Base-by-base conservation (phyloP, 371 early-diverging fungal species). In the Aphelidium insulamus region DNA sequence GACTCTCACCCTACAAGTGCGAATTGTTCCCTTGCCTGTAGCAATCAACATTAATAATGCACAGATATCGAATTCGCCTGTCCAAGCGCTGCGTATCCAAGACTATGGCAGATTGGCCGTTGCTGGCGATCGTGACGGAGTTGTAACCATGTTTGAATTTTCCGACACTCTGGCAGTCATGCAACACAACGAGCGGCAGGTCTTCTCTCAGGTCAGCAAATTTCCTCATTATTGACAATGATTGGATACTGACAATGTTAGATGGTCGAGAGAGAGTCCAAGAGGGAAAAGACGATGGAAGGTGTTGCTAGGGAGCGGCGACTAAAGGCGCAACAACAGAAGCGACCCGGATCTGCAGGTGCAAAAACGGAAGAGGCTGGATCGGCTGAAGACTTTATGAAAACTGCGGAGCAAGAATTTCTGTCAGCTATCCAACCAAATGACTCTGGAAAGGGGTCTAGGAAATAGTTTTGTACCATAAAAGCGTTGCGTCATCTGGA, bases 211-310 rank as follows among this genome's bases (percentile, higher is more conserved):
- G 41, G 62, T 62, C 34, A 25, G 33, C n/a, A 7, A 8, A 12
- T 11, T 7, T 14, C 33, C 8, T 31, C 11, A 18, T 20, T 23
- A 5, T 7, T 19, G 34, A 41, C 23, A 14, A 34, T 25, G 20
- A 4, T 19, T 2, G 9, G 10, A 26, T 12, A 12, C 26, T 26
- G 12, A 10, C 10, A 10, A 10, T 10, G 10, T 26, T 28, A 59
- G 57, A 65, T 65, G 66, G 46, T 65, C 18, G 66, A 65, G 37
- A 39, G 66, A n/a, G 66, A 65, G 40, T 48, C 52, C 21, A 65
- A 65, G 38, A 36, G 66, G 11, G 66, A 65, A 42, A 65, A 65
- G 41, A 55, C 62, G 3, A 46, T 65, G 10, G 66, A 65, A 36
- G 33, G 48, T 6, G 28, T 54, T 9, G 58, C 57, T 2, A 27